Evolutionary conservation across 441 rosid genomes (phyloP), one percentile per base, ranked within the genome.

Genomic region (Cnidoscolus chayamansa): DNA sequence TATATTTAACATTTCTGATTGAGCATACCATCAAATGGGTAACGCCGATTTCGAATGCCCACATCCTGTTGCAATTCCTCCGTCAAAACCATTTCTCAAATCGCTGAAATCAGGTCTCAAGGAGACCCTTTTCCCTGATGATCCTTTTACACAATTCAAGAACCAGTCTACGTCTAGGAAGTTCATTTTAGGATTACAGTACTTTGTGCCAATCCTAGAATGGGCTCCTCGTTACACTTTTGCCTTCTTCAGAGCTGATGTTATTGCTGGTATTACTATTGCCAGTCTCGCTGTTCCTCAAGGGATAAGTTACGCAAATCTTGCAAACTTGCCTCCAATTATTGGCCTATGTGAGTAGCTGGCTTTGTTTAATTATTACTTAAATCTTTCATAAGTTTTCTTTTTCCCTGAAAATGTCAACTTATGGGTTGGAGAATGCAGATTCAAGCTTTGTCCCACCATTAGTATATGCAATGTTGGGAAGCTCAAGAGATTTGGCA

Each of bases 221-320:
- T 93, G 98, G 98, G 92, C 83, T 65, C 97, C 96, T 40, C 90
- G 88, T 32, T 93, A 93, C 84, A 93, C 70, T 62, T 79, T 89
- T 13, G 75, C 74, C 75, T 84, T 87, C 83, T 85, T 93, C 51
- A 88, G 83, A 79, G 82, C 96, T 0, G 98, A 93, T 78, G 84
- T 93, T 25, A 77, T 91, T 0, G 75, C 98, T 7, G 95, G 98
- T 43, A 83, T 92, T 78, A 92, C 98, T 45, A 90, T 92, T 19
- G 96, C 97, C 54, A 91, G 98, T 77, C 90, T 91, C 25, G 97
- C 97, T 6, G 87, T 93, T 71, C 98, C 98, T 74, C 98, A 93
- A 67, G 98, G 98, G 73, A 93, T 93, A n/a, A 93, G 98, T 75
- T 93, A 93, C 40, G 97, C 98, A 0, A 87, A 83, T 71, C 89